Base-by-base conservation (phyloP, 2,329 filamentous ascomycete genomes). In the Aspergillus oerlinghausenensis region DNA sequence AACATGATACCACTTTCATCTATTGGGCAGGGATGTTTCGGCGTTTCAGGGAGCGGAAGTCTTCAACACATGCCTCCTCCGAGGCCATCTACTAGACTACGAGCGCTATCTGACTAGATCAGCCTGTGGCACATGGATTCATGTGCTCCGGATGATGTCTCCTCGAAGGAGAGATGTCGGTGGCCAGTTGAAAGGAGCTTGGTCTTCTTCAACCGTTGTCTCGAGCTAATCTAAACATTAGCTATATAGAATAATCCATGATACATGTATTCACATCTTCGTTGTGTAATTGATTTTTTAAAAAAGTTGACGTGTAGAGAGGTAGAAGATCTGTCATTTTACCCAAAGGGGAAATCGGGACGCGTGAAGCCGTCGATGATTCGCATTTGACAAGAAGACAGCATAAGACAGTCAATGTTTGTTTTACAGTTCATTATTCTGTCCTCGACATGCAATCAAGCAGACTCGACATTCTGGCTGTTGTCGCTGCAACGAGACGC, bases 1-100 rank as follows among this genome's bases (percentile, higher is more conserved):
- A 77, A 77, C 75, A 77, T 76, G 75, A 77, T 77, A 77, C 75
- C 74, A 77, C 70, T 75, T 74, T 74, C 68, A 70, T 71, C 67
- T 70, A 65, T 67, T 67, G 70, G 73, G 70, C 67, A 73, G 67
- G 71, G 72, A 69, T 68, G 62, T 70, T 70, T 65, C 73, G 74
- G 74, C 73, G 75, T 76, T 65, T 71, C 67, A 59, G 61, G 71
- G 67, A 73, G 70, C 67, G 70, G 72, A 67, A 70, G 69, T 71
- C 66, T 75, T 75, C 73, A 75, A 75, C 72, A 73, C 62, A 62
- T 61, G 66, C 62, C 65, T 60, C 60, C 55, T 57, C 59, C 50
- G 57, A 52, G 60, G 53, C 35, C 49, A 57, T 50, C 52, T 55
- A 52, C 50, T 19, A 47, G 43, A 47, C 43, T n/a, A 55, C 53